Base-by-base conservation (phyloP, 1,284 basidiomycete species). In the Heterobasidion parviporum region DNA sequence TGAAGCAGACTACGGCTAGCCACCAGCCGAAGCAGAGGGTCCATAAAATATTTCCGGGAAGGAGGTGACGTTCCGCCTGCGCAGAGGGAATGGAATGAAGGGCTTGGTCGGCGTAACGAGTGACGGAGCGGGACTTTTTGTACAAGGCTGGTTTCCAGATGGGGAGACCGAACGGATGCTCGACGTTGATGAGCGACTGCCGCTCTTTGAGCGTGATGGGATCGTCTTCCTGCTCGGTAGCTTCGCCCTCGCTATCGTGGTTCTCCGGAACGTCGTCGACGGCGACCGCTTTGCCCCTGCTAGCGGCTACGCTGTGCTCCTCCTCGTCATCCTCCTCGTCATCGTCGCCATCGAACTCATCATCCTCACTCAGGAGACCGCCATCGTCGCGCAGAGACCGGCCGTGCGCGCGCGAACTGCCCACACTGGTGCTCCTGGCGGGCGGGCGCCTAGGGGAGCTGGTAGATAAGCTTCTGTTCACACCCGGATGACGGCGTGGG, bases 61-160 rank as follows among this genome's bases (percentile, higher is more conserved):
- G 79, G 6, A 97, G 76, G 70, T 97, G 94, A 18, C 92, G 83
- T 65, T 95, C 93, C 1, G 91, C 92, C 57, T 93, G 89, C 1
- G 94, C 90, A 16, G 93, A 95, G 1, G 97, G 97, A 44, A 91
- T 81, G 15, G 89, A 85, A 69, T 99, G 97, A 2, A 99, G 81
- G 0, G 92, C 97, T 55, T 89, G 85, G 70, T 99, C 97, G 45
- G 97, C 97, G 70, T 94, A 88, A 56, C 95, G 89, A 47, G 96
- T 98, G 62, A 99, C 92, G 1, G 95, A 94, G 50, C 97, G 88
- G 33, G 91, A 92, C 71, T 99, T 99, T 73, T 97, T 96, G 83
- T 99, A 99, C 54, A 99, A 73, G 0, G 97, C 97, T 12, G 97
- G 97, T 72, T 99, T 99, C 97, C 97, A 99, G 68, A 99, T 98